Percentiles rank a stretch among this genome's conserved stretches.
Conservation (phyloP, 2,329 filamentous ascomycete genomes). For the Dichotomopilus funicola region DNA sequence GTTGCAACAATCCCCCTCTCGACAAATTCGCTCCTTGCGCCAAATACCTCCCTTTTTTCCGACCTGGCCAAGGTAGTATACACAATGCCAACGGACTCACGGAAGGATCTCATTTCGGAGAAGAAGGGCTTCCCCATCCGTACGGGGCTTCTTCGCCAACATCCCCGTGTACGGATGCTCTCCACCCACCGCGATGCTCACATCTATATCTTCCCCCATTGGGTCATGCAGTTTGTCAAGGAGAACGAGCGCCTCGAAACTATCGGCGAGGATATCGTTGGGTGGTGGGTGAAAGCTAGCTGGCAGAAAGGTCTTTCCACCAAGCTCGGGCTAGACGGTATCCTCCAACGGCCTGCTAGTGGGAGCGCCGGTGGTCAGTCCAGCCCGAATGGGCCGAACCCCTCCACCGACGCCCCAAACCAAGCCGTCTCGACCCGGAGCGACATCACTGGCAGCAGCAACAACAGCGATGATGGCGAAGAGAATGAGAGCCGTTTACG, state of each 20-base stretch:
- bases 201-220: constrained; percentile 88
- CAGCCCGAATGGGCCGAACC: constrained; percentile 1
- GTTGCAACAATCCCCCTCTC: constrained; percentile 69
- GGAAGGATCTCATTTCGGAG: constrained; percentile 76
- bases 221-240: constrained; percentile 79
- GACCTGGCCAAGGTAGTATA: constrained; percentile 74
- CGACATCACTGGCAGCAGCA: constrained; percentile 17
- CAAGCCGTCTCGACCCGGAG: constrained; percentile 16
- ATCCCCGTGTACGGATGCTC: constrained; percentile 72
- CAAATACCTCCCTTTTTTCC: constrained; percentile 58
- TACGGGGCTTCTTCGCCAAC: constrained; percentile 65
- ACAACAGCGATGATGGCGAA: not conserved
- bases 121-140: constrained; percentile 68
- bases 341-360: constrained; percentile 40
- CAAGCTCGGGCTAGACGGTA: constrained; percentile 66
- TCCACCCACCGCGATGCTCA: constrained; percentile 85
- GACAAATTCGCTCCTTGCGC: constrained; percentile 48
- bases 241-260: constrained; percentile 78
- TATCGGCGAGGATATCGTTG: constrained; percentile 83
- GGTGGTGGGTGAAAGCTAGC: constrained; percentile 90
- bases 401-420: constrained; percentile 9
- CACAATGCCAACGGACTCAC: constrained; percentile 79
- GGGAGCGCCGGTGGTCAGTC: constrained; percentile 1
- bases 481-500: not conserved
- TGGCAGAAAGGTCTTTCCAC: constrained; percentile 79